A percentile compares a stretch with the other conserved stretches of the same genome.
These are phyloP conservation scores for Coleophoma cylindrospora DNA, from an alignment of 2,329 filamentous ascomycete species.

Conservation along the genomic window DNA sequence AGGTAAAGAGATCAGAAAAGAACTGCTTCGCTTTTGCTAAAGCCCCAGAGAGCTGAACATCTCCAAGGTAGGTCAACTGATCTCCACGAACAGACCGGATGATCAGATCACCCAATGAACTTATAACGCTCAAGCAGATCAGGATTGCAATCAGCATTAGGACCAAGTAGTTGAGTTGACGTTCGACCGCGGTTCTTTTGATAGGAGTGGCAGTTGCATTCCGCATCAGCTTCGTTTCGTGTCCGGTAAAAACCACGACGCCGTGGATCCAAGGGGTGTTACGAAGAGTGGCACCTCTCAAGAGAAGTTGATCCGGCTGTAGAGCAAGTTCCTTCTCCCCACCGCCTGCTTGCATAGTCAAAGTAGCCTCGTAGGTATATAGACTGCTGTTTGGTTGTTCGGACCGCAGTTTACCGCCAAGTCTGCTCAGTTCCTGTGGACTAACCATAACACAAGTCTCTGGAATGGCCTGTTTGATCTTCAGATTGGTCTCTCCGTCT, in stretches of 20 bases:
- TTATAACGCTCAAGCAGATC: constrained; percentile 78
- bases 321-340: constrained; percentile 90
- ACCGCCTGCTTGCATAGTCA: constrained; percentile 85
- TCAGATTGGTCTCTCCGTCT: constrained; percentile 96
- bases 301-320: constrained; percentile 85
- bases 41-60: constrained; percentile 54
- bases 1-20: constrained; percentile 91
- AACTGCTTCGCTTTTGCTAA: constrained; percentile 67
- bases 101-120: constrained; percentile 85
- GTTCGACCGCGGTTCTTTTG: constrained; percentile 94
- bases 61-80: constrained; percentile 68
- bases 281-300: constrained; percentile 87
- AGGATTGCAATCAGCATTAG: constrained; percentile 84
- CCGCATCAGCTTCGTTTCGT: constrained; percentile 98
- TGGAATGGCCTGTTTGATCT: constrained; percentile 95
- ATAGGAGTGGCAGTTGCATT: constrained; percentile 97
- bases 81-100: constrained; percentile 59
- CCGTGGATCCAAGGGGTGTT: constrained; percentile 98
- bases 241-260: constrained; percentile 92
- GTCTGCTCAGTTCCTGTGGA: constrained; percentile 74
- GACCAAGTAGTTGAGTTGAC: constrained; percentile 89
- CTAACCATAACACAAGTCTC: constrained; percentile 88
- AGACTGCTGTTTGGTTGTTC: constrained; percentile 98
- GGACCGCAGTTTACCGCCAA: constrained; percentile 83
- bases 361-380: constrained; percentile 94